phyloP scores from a whole-genome alignment of 345 rosid species.

The Lenwebbia sp. region DNA sequence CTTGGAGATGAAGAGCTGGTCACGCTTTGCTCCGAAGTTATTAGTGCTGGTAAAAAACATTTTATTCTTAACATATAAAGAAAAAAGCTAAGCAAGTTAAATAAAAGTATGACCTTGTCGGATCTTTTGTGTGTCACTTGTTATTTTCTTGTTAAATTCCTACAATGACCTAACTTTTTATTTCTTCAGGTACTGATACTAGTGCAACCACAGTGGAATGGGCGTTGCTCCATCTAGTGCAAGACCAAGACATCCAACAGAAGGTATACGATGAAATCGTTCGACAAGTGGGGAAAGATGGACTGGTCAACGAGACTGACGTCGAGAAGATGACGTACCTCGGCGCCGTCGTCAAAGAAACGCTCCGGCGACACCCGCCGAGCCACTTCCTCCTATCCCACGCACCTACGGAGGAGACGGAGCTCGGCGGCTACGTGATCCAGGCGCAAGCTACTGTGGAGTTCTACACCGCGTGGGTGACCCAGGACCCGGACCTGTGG shows the following conservation, averaged over 20 bases:
- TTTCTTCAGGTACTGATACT: constrained; percentile 41
- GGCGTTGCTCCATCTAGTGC: constrained; percentile 63
- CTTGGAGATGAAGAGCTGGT: constrained; percentile 74
- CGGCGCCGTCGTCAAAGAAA: constrained; percentile 68
- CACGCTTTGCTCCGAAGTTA: constrained; percentile 70
- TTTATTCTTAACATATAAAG: neutral
- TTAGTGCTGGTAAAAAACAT: constrained; percentile 46
- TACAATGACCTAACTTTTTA: neutral
- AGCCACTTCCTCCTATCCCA: constrained; percentile 88
- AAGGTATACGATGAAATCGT: constrained; percentile 55
- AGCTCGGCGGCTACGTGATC: constrained; percentile 69
- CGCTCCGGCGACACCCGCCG: constrained; percentile 91
- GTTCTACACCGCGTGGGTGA: constrained; percentile 90
- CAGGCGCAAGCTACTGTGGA: constrained; percentile 65
- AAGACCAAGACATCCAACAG: constrained; percentile 60
- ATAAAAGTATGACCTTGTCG: neutral
- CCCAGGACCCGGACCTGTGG: constrained; percentile 78
- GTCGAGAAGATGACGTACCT: constrained; percentile 60
- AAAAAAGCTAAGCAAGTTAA: neutral
- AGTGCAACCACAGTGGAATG: constrained; percentile 80
- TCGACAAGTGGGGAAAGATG: constrained; percentile 40
- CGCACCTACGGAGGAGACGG: constrained; percentile 47
- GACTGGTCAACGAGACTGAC: constrained; percentile 55
- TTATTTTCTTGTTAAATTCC: neutral
- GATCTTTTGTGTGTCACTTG: neutral